A percentile compares a stretch with the other conserved stretches of the same genome.
Conservation (phyloP, 495 filamentous ascomycete species). For the Acidomyces sp. region DNA sequence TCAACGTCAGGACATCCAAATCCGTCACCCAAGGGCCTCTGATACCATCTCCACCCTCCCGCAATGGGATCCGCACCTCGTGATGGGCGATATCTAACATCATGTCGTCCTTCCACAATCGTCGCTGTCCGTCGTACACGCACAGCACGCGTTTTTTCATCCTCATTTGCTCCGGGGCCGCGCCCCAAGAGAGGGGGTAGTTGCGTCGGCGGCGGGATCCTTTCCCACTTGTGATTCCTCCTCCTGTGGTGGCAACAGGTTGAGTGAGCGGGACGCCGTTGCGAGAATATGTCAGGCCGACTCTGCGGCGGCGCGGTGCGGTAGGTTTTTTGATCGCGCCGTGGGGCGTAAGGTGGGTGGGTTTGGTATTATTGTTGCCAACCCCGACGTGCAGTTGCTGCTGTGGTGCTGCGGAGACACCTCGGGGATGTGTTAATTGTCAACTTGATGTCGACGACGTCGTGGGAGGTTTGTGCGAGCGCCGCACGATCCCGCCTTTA, state of each 20-base stretch:
- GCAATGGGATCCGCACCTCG: constrained; percentile 75
- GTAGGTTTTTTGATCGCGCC: constrained; percentile 18
- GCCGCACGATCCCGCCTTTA: constrained; percentile 37
- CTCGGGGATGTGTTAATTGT: constrained; percentile 46
- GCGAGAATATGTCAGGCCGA: constrained; percentile 36
- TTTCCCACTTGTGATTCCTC: too few species aligned
- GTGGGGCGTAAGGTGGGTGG: constrained; percentile 10
- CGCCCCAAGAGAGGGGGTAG: constrained; percentile 88
- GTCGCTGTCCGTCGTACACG: constrained; percentile 78
- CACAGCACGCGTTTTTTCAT: constrained; percentile 94
- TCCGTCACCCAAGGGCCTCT: constrained; percentile 79
- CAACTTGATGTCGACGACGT: constrained; percentile 32
- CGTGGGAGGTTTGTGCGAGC: constrained; percentile 25
- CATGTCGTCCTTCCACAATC: constrained; percentile 97
- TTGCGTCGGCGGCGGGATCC: constrained; percentile 65
- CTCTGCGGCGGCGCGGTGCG: background rate
- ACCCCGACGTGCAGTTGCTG: constrained; percentile 41
- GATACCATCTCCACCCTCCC: constrained; percentile 45
- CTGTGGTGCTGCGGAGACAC: constrained; percentile 34
- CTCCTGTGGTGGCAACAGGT: constrained; percentile 26
- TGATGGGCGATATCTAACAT: constrained; percentile 92
- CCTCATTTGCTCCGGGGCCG: constrained; percentile 78
- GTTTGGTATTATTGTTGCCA: too few species aligned
- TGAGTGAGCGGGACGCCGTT: constrained; percentile 35
- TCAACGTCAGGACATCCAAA: constrained; percentile 80